A percentile compares a stretch with the other conserved stretches of the same genome.
phyloP scores from a whole-genome alignment of 139 green algal species.

The Asterochloris sp. region DNA sequence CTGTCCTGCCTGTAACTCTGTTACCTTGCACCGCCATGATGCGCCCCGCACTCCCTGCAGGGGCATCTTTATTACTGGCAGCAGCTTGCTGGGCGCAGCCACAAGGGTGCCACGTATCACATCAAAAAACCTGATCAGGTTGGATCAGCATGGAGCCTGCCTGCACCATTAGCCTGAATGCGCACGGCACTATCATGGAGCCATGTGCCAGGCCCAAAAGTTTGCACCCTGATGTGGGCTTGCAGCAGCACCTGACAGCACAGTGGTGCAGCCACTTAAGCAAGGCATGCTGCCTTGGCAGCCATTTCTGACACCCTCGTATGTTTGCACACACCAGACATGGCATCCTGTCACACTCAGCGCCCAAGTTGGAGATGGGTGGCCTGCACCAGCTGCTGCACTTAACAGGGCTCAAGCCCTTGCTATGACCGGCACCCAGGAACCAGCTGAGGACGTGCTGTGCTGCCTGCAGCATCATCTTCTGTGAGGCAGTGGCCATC shows the following conservation, averaged over 20 bases:
- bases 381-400: not conserved
- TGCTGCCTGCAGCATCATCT: constrained; percentile 87
- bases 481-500: constrained; percentile 98
- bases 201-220: no score
- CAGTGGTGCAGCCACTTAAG: no score
- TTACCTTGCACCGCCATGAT: no score
- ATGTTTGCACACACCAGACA: no score
- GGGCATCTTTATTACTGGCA: constrained; percentile 99
- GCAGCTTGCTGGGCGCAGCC: constrained; percentile 90
- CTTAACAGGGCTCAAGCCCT: not conserved
- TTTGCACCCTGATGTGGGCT: no score
- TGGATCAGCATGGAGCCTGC: not conserved
- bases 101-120: constrained; percentile 94
- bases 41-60: constrained; percentile 42
- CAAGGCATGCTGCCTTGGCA: not conserved
- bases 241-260: no score
- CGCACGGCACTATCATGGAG: not conserved
- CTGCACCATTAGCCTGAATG: not conserved
- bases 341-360: no score
- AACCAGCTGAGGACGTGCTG: not conserved
- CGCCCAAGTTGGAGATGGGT: no score
- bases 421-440: not conserved
- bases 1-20: not conserved
- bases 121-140: constrained; percentile 99
- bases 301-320: not conserved